Evolutionary conservation across 2,329 filamentous ascomycete genomes (phyloP), one percentile per base, ranked within the genome.

Genomic region (Davidsoniella australis): DNA sequence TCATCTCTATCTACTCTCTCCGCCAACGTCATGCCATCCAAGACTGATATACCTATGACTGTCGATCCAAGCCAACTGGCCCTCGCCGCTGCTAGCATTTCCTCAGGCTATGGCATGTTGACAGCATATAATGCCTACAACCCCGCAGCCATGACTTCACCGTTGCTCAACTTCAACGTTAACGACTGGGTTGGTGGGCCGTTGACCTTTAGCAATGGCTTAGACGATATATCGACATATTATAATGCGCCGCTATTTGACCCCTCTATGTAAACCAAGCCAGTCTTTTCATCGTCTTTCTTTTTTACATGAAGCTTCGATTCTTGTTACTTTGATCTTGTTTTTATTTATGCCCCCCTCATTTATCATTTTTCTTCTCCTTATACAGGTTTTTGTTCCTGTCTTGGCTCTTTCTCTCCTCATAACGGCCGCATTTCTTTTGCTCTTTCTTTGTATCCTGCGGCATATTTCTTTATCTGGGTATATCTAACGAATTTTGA

Each of bases 21-120:
- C 26, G 29, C 42, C 20, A 16, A 24, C 12, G 5, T 29, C n/a
- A 18, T 26, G 16, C n/a, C 43, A 2, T 9, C 29, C 12, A 45
- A 17, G 20, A 18, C 43, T n/a, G 14, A 5, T 2, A 33, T 33
- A 4, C 29, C 29, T 9, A 33, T 33, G 29, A 33, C 29, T 4
- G 45, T 51, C n/a, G 43, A 51, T 24, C 49, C 49, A 8, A 51
- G 44, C 23, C 45, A 51, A 20, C 46, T 48, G 38, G 39, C 38
- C 5, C 46, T 48, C 23, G 46, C 24, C 5, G 17, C 39, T 17
- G 24, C 37, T 5, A 12, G 41, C 14, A 9, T 33, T 4, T 33
- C 29, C 6, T 33, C 29, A 4, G 29, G 29, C 29, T 33, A 9
- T 12, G 9, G 2, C 29, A 33, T 33, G 29, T 12, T 9, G 29